Evolutionary conservation across 371 early-diverging fungal species (phyloP), one percentile per base, ranked within the genome.

Genomic region (Mycotypha africana): DNA sequence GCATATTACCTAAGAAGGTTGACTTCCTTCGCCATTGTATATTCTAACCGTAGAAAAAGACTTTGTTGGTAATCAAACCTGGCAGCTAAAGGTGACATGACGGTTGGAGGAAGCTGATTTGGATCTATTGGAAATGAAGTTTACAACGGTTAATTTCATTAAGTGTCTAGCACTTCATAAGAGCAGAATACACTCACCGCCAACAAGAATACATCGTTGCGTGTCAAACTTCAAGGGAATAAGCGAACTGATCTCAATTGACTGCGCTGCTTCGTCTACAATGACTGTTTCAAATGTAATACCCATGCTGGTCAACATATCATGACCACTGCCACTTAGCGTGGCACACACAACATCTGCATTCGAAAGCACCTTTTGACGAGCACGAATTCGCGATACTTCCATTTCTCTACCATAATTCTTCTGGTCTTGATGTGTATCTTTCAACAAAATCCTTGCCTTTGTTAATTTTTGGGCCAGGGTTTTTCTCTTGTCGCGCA

Each of bases 201-300:
- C 99, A n/a, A 98, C 95, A 11, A 98, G 70, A 37, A 99, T 81
- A 53, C 92, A 86, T 28, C 86, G 82, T 32, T 81, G 76, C 24
- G 86, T 85, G 39, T 85, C 86, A 49, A 88, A 91, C 38, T 88
- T 84, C 9, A 98, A 58, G 12, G 98, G 97, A 58, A 99, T 97
- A 59, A 97, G 51, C 2, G 86, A 77, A 35, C 88, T 83, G 19
- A 93, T 71, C 60, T 99, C 99, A 16, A 93, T 85, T 0, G 94
- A 82, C 60, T 99, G 99, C 26, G 96, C 94, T 0, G 98, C 98
- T 68, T 99, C 99, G 63, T 99, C 98, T 37, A 98, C 88, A 50
- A 98, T 91, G 3, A 96, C 90, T 0, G 85, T 84, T 15, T 85
- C 83, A 53, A 92, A 91, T 3, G 76, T 57, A 33, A 82, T 66